Evolutionary conservation across 805 yeast genomes (phyloP).

Genomic region (Yarrowia keelungensis): DNA sequence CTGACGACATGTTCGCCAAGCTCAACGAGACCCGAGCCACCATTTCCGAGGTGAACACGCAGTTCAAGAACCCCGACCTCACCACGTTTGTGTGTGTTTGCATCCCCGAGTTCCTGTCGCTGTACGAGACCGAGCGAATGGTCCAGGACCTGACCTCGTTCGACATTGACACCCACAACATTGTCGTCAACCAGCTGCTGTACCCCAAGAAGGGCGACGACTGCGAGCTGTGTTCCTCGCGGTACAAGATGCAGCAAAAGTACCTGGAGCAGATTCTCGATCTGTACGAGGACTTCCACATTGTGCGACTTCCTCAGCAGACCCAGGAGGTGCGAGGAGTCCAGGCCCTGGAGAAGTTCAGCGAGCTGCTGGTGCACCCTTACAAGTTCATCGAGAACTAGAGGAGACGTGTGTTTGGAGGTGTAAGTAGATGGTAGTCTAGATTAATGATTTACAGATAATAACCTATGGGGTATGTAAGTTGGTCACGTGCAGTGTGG

Average conservation of each 20-base stretch:
- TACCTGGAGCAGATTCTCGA: conserved; percentile 95
- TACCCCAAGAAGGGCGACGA: conserved; percentile 74
- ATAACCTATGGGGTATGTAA: conserved; percentile 17
- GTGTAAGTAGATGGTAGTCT: conserved; percentile 7
- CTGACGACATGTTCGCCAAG: conserved; percentile 75
- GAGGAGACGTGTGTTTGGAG: background rate
- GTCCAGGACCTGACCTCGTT: conserved; percentile 94
- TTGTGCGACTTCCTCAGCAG: conserved; percentile 92
- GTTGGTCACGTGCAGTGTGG: background rate
- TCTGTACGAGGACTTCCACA: conserved; percentile 94
- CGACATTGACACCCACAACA: conserved; percentile 95
- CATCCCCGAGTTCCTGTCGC: conserved; percentile 92
- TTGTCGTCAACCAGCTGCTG: conserved; percentile 91
- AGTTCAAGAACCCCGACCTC: conserved; percentile 93
- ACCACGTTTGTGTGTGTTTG: conserved; percentile 95
- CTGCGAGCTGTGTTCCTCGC: conserved; percentile 89
- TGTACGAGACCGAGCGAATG: conserved; percentile 97
- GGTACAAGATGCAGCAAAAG: conserved; percentile 96
- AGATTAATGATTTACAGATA: conserved; percentile 13
- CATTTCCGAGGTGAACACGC: conserved; percentile 88
- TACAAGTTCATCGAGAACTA: conserved; percentile 57
- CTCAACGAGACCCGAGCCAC: conserved; percentile 79
- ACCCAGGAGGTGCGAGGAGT: conserved; percentile 96
- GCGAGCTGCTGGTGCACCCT: conserved; percentile 78
- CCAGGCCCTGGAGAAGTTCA: conserved; percentile 81